Conservation (phyloP, 495 filamentous ascomycete species). For the Patellaria atrata region DNA sequence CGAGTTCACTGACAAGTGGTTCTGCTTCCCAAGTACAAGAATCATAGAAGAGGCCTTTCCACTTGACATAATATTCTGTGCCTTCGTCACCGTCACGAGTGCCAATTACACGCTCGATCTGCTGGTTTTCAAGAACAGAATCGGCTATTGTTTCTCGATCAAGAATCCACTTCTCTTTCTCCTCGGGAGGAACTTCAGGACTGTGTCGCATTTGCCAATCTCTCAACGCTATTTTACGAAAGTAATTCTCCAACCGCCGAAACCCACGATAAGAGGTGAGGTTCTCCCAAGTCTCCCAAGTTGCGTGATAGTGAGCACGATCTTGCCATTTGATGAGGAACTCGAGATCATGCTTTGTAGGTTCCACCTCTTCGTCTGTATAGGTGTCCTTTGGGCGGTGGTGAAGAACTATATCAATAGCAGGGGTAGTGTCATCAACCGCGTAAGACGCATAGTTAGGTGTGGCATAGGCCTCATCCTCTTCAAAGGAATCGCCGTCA, state of each 20-base stretch:
- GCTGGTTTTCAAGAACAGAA: slow-evolving; percentile 67
- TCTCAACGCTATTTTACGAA: slow-evolving; percentile 60
- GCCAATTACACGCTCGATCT: slow-evolving; percentile 85
- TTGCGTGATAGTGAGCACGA: slow-evolving; percentile 85
- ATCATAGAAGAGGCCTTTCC: slow-evolving; percentile 76
- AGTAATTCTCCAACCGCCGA: slow-evolving; percentile 86
- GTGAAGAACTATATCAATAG: slow-evolving; percentile 80
- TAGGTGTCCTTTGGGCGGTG: slow-evolving; percentile 52
- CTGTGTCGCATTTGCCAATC: slow-evolving; percentile 56
- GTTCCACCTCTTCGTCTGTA: no score
- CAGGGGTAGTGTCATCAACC: slow-evolving; percentile 51
- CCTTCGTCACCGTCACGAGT: slow-evolving; percentile 59
- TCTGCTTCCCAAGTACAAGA: slow-evolving; percentile 87
- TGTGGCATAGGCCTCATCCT: slow-evolving; percentile 33
- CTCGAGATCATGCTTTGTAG: slow-evolving; percentile 6
- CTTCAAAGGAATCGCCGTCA: slow-evolving; percentile 33
- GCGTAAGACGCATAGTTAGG: slow-evolving; percentile 20
- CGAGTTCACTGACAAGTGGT: slow-evolving; percentile 54
- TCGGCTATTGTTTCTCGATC: slow-evolving; percentile 78
- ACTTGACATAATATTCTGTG: slow-evolving; percentile 82
- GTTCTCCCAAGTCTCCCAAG: slow-evolving; percentile 70
- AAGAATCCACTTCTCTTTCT: slow-evolving; percentile 78
- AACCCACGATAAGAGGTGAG: slow-evolving; percentile 57
- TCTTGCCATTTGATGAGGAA: slow-evolving; percentile 85
- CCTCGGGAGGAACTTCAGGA: slow-evolving; percentile 64